A percentile compares a stretch with the other conserved stretches of the same genome.
Conservation (phyloP, 2,329 filamentous ascomycete genomes). For the Achaetomium macrosporum region DNA sequence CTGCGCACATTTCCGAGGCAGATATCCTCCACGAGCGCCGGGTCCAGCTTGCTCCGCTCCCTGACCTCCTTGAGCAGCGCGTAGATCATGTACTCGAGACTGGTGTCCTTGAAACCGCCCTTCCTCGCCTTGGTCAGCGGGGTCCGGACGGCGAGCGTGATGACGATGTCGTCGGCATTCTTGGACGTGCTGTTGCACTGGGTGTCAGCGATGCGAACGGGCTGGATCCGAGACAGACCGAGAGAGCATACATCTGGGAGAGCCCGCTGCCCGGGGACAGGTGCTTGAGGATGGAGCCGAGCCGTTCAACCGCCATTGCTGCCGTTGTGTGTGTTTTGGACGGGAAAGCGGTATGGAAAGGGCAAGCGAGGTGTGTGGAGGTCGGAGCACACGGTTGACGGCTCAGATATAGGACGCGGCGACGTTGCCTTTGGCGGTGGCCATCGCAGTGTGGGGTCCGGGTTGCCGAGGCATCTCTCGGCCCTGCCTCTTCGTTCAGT, state of each 20-base stretch:
- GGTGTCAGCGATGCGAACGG: constrained; percentile 1
- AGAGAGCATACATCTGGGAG: constrained; percentile 63
- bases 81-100: constrained; percentile 79
- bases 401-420: constrained; percentile 4
- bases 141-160: constrained; percentile 85
- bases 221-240: constrained; percentile 2
- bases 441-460: constrained; percentile 10
- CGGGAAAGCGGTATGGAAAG: neutral
- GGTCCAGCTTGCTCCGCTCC: constrained; percentile 69
- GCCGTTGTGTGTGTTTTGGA: neutral
- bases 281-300: constrained; percentile 83
- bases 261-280: constrained; percentile 68
- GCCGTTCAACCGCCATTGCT: constrained; percentile 75
- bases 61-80: constrained; percentile 72
- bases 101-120: constrained; percentile 92
- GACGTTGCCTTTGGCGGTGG: constrained; percentile 23
- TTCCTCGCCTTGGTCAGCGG: constrained; percentile 84
- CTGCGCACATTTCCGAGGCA: constrained; percentile 86
- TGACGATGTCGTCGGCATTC: constrained; percentile 94
- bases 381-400: neutral
- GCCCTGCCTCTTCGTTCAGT: neutral
- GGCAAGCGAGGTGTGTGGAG: neutral
- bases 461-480: constrained; percentile 24
- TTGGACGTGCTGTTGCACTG: constrained; percentile 64
- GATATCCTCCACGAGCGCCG: constrained; percentile 79